These are phyloP conservation scores for Aspergillus sp. DNA, from an alignment of 2,329 filamentous ascomycete genomes.

Conservation along the genomic window DNA sequence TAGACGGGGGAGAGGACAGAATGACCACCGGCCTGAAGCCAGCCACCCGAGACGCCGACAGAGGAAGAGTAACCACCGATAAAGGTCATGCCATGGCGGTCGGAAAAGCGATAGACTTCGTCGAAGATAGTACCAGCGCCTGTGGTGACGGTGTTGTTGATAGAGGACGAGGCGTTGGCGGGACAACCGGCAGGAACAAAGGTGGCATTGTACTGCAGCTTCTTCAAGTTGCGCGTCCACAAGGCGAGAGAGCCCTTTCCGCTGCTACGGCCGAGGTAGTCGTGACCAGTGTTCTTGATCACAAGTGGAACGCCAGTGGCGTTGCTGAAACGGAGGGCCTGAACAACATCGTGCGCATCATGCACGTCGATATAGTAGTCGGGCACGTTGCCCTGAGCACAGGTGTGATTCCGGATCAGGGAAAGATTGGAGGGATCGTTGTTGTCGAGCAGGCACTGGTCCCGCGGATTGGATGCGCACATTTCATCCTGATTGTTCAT, in stretches of 20 bases:
- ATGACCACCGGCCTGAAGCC: slow-evolving; percentile 23
- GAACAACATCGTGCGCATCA: slow-evolving; percentile 4
- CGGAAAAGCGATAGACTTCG: slow-evolving; percentile 20
- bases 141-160: slow-evolving; percentile 17
- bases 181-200: slow-evolving; percentile 5
- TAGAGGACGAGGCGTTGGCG: slow-evolving; percentile 2
- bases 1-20: slow-evolving; percentile 21
- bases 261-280: slow-evolving; percentile 27
- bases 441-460: slow-evolving; percentile 13
- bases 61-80: slow-evolving; percentile 14
- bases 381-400: slow-evolving; percentile 10
- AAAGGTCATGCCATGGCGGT: slow-evolving; percentile 17
- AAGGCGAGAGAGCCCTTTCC: slow-evolving; percentile 21
- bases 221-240: slow-evolving; percentile 23
- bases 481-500: slow-evolving; percentile 18
- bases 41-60: slow-evolving; percentile 20
- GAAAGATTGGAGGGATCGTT: slow-evolving; percentile 8
- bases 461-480: slow-evolving; percentile 11
- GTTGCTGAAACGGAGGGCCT: slow-evolving; percentile 7
- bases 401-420: slow-evolving; percentile 5
- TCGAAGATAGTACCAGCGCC: slow-evolving; percentile 24
- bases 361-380: slow-evolving; percentile 8
- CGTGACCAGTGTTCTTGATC: slow-evolving; percentile 31
- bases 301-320: slow-evolving; percentile 6
- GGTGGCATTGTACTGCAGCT: slow-evolving; percentile 9